These are phyloP conservation scores for Neoarthrinium moseri DNA, from an alignment of 2,329 filamentous ascomycete genomes.

Conservation along the genomic window DNA sequence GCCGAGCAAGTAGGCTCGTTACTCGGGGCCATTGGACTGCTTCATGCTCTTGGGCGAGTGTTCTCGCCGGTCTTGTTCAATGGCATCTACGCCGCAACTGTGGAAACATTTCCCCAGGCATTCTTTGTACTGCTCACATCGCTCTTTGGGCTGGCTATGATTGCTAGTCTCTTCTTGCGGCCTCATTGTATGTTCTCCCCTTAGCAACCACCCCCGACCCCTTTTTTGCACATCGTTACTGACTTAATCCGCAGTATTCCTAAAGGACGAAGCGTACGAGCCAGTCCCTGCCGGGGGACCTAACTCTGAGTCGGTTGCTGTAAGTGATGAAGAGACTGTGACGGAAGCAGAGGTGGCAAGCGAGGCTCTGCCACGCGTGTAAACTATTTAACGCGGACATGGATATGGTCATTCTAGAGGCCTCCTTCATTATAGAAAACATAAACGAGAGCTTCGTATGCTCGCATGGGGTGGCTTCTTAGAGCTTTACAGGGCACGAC, in stretches of 20 bases:
- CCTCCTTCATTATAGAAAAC: neutral
- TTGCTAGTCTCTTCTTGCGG: conserved; percentile 68
- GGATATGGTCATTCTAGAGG: neutral
- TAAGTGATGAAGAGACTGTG: conserved; percentile 3
- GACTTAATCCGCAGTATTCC: neutral
- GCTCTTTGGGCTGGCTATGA: conserved; percentile 65
- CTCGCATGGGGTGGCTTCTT: neutral
- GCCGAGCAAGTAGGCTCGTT: conserved; percentile 78
- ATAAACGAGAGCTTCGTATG: neutral
- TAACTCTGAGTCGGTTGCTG: neutral
- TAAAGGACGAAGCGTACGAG: neutral
- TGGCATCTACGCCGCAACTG: conserved; percentile 79
- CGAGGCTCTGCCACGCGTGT: neutral
- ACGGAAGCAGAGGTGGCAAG: neutral
- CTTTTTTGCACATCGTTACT: neutral
- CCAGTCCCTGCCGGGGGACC: neutral
- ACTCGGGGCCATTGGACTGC: conserved; percentile 81
- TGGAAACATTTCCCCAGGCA: conserved; percentile 74
- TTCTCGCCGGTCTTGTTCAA: conserved; percentile 82
- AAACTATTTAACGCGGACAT: neutral
- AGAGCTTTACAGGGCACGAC: neutral
- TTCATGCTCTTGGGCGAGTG: conserved; percentile 80
- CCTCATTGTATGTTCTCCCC: conserved; percentile 64
- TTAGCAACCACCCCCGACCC: too few species aligned
- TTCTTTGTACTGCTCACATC: conserved; percentile 74